These are phyloP conservation scores for Chimonanthus salicifolius DNA, from an alignment of 164 flowering plant species.

Conservation along the genomic window DNA sequence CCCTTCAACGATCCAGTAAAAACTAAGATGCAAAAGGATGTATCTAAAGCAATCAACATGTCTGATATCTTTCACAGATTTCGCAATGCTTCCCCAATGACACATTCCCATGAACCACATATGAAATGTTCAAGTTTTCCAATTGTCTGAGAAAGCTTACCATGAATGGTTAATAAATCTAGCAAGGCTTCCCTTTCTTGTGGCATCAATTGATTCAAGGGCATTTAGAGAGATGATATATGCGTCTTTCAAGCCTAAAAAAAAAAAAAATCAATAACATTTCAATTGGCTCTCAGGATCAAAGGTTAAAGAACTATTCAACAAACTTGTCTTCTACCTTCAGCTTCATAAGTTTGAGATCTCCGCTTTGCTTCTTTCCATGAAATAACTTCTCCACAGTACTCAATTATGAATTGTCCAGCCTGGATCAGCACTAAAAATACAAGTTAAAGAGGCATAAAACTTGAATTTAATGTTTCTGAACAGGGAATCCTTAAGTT, in stretches of 20 bases:
- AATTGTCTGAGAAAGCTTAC: constrained; percentile 35
- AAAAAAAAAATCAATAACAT: constrained; percentile 18
- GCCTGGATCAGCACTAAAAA: constrained; percentile 34
- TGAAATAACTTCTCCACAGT: constrained; percentile 96
- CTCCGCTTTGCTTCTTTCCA: constrained; percentile 79
- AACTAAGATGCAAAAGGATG: background rate
- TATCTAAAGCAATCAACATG: background rate
- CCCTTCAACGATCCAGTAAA: background rate
- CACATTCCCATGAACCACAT: background rate
- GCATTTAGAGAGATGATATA: constrained; percentile 80
- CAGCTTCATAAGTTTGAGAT: constrained; percentile 67
- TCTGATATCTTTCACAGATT: background rate
- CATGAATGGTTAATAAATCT: constrained; percentile 97
- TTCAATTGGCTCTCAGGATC: constrained; percentile 3
- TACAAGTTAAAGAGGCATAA: background rate
- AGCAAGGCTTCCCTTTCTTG: constrained; percentile 91
- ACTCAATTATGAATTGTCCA: constrained; percentile 82
- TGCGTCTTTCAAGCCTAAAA: constrained; percentile 82
- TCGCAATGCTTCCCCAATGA: background rate
- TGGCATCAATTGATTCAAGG: constrained; percentile 80
- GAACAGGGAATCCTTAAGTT: background rate
- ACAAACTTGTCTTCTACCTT: constrained; percentile 36
- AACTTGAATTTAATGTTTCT: background rate
- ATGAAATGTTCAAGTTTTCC: background rate
- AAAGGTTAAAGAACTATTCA: background rate